Conservation (phyloP, 805 yeast genomes). For the Torulaspora gathmanii region DNA sequence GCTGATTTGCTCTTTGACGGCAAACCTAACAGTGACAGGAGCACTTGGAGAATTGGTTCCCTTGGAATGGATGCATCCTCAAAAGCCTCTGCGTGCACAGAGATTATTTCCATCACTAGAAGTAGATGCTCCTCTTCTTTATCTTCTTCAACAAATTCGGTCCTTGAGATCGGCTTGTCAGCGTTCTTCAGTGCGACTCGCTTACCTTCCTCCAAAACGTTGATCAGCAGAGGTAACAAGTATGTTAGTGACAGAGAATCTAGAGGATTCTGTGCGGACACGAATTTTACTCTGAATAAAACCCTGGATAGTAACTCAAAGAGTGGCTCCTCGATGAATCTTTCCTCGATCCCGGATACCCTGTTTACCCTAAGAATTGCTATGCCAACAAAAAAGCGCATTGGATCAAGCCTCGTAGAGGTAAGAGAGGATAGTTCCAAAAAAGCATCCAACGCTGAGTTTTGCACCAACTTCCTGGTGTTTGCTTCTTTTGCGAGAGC, state of each 20-base stretch:
- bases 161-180: slow-evolving; percentile 47
- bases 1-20: slow-evolving; percentile 77
- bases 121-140: slow-evolving; percentile 84
- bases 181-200: slow-evolving; percentile 49
- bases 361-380: slow-evolving; percentile 59
- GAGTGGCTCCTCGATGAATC: slow-evolving; percentile 48
- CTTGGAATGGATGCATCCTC: slow-evolving; percentile 67
- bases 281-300: slow-evolving; percentile 68
- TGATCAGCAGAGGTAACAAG: slow-evolving; percentile 66
- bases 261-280: slow-evolving; percentile 67
- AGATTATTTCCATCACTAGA: slow-evolving; percentile 69
- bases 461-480: slow-evolving; percentile 40
- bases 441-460: slow-evolving; percentile 46
- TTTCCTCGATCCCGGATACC: slow-evolving; percentile 43
- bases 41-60: slow-evolving; percentile 51
- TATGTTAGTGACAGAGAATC: slow-evolving; percentile 67
- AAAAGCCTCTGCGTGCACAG: slow-evolving; percentile 64
- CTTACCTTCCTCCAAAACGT: slow-evolving; percentile 64
- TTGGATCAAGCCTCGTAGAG: slow-evolving; percentile 48
- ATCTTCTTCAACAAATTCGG: slow-evolving; percentile 75
- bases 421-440: slow-evolving; percentile 50
- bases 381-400: slow-evolving; percentile 56
- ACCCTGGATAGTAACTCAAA: slow-evolving; percentile 56
- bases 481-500: slow-evolving; percentile 39
- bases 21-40: slow-evolving; percentile 62